Base-by-base conservation (phyloP, 441 rosid genomes). In the Euphorbia neoarborescens region DNA sequence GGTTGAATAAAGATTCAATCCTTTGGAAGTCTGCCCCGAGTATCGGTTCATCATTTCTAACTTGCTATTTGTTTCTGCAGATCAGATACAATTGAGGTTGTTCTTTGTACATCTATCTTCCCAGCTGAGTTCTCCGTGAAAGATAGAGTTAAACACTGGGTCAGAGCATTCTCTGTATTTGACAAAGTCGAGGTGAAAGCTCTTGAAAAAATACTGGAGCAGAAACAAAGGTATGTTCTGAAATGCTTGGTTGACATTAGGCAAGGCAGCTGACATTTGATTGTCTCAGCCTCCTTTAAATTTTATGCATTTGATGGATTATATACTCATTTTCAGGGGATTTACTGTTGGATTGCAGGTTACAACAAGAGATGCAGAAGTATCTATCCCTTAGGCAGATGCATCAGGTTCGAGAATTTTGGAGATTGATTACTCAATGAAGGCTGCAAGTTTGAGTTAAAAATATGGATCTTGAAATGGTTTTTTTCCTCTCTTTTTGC, bases 351-450 rank as follows among this genome's bases (percentile, higher is more conserved):
- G 71, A 79, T 83, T 86, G 81, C 90, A 95, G 99, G 91, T 86
- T 91, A 84, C 98, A 96, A 77, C 97, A 86, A 79, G 99, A 96
- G 88, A 91, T 93, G 96, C 97, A 83, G 89, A 88, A 76, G 77
- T 96, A 93, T 81, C 82, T 93, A 66, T 86, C 89, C 40, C 81
- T 90, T 62, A 89, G 94, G 90, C 92, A 89, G 84, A 80, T 62
- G 81, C 88, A 85, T 75, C 92, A 93, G 99, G 99, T 92, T 70
- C 32, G 87, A 56, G 32, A 56, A 54, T 76, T 53, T 62, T 63
- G 75, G 76, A 67, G 56, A 62, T 72, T 71, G 64, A 62, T 50
- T 70, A 46, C 63, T 59, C 27, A 37, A 71, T 24, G 66, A 22
- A 69, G 70, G 53, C 20, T 20, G 25, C 70, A 72, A 56, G 69